Evolutionary conservation across 1,284 basidiomycete species (phyloP), one percentile per base, ranked within the genome.

Genomic region (Austroboletus niveus): DNA sequence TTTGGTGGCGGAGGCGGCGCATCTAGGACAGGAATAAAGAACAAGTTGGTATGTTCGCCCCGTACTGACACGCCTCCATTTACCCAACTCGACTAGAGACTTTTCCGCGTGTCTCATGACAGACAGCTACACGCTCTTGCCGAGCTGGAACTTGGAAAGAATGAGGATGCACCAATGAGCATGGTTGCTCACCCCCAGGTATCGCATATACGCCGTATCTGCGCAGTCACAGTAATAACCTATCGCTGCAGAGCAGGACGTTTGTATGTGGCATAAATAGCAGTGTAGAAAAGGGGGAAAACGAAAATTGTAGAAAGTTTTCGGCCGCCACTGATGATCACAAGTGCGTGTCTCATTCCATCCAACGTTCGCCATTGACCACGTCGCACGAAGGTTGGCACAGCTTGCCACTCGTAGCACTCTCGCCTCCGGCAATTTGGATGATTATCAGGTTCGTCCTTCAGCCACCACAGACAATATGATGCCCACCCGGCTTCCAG

Each of bases 81-180:
- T 47, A 44, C 62, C 49, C 40, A 58, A 36, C 40, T 48, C 43
- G 48, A 46, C 50, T 57, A 92, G 91, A 81, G 84, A 64, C 69
- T 94, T n/a, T 91, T 88, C 64, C 77, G 79, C 45, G 77, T 93
- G 32, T 77, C 76, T 12, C 72, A 78, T 43, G 79, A 84, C 38
- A 76, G 80, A 54, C 74, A 73, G 20, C 69, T 96, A 20, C 74
- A 82, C 42, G 73, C 85, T 2, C 61, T 85, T 11, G 71, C 82
- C 56, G 91, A 96, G 68, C 75, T 85, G 43, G 82, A 90, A 60
- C 77, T 98, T 10, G 85, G 82, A 51, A 80, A 73, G 46, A 88
- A 84, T 32, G 93, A 94, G 66, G 94, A 98, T 70, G 89, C 89
- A 8, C 94, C 94, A 11, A 97, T 94, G 91, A 95, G 93, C 64